Evolutionary conservation across 2,329 filamentous ascomycete species (phyloP).

Genomic region (Monosporascus ibericus): DNA sequence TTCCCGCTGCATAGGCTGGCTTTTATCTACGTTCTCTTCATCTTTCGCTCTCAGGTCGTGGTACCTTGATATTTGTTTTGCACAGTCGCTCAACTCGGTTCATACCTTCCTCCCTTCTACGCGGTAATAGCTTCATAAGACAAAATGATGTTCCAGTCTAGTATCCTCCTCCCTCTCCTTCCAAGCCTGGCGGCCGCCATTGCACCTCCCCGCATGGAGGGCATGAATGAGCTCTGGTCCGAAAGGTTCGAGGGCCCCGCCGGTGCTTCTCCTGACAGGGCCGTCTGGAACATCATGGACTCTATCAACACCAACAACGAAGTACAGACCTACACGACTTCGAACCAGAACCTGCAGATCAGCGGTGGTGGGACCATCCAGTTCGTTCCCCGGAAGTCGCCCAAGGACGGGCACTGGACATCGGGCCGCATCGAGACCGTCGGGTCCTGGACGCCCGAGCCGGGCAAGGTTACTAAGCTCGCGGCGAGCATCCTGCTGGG

Average conservation of each 20-base stretch:
- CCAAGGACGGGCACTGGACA: conserved; percentile 39
- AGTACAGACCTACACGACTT: conserved; percentile 41
- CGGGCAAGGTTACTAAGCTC: conserved; percentile 39
- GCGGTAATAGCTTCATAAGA: background rate
- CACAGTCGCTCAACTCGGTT: background rate
- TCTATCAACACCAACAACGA: conserved; percentile 46
- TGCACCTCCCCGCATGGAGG: conserved; percentile 18
- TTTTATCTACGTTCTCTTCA: background rate
- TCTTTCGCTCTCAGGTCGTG: background rate
- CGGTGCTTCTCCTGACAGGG: conserved; percentile 16
- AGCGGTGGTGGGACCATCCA: conserved; percentile 45
- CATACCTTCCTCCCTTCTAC: background rate
- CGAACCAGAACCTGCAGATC: conserved; percentile 41
- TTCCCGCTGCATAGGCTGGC: background rate
- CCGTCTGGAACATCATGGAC: conserved; percentile 22
- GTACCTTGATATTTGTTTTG: background rate
- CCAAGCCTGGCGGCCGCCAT: conserved; percentile 23
- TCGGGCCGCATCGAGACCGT: conserved; percentile 49
- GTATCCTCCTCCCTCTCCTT: conserved; percentile 17
- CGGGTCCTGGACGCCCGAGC: conserved; percentile 37
- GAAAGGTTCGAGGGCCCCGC: conserved; percentile 23
- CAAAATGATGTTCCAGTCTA: conserved; percentile 24
- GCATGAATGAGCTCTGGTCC: conserved; percentile 21
- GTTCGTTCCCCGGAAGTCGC: conserved; percentile 39
- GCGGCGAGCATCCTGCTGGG: conserved; percentile 44